Conservation (phyloP, 2,329 filamentous ascomycete species). For the Phyllosticta paracitricarpa region DNA sequence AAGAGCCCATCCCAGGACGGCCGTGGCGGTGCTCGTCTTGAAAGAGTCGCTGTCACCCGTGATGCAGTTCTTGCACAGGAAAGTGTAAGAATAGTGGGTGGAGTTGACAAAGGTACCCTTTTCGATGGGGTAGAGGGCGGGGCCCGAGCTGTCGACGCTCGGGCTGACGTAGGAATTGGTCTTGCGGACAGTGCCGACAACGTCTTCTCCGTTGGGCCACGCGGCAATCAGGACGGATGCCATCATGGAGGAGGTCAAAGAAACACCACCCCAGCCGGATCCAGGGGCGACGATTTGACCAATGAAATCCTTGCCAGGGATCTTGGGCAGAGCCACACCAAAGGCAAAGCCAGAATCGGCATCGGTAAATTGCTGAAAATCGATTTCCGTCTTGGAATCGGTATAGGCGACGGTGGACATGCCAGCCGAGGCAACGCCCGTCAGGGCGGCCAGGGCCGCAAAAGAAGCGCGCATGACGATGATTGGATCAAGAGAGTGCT, state of each 20-base stretch:
- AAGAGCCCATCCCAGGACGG: slow-evolving; percentile 24
- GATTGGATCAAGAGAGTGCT: not conserved
- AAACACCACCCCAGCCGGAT: slow-evolving; percentile 43
- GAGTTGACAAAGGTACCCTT: slow-evolving; percentile 44
- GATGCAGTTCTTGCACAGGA: slow-evolving; percentile 38
- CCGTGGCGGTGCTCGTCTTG: slow-evolving; percentile 15
- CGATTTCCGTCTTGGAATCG: slow-evolving; percentile 24
- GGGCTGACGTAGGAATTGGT: slow-evolving; percentile 42
- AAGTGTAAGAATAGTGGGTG: slow-evolving; percentile 46
- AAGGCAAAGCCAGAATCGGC: slow-evolving; percentile 35
- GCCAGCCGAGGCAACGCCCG: slow-evolving; percentile 2
- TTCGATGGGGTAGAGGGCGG: slow-evolving; percentile 36
- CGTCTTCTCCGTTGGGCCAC: slow-evolving; percentile 41
- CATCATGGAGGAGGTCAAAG: slow-evolving; percentile 40
- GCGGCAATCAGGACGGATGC: slow-evolving; percentile 41
- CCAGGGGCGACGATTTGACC: slow-evolving; percentile 39
- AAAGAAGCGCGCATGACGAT: not conserved
- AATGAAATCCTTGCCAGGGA: slow-evolving; percentile 42
- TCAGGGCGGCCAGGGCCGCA: slow-evolving; percentile 3
- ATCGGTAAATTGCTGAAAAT: slow-evolving; percentile 21
- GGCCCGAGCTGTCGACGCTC: slow-evolving; percentile 32
- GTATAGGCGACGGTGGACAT: slow-evolving; percentile 12
- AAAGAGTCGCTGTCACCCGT: slow-evolving; percentile 20
- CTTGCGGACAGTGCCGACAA: slow-evolving; percentile 38
- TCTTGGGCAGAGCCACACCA: slow-evolving; percentile 43